Evolutionary conservation across 306 rosid species (phyloP), one percentile per base, ranked within the genome.

Genomic region (Rosa persica): DNA sequence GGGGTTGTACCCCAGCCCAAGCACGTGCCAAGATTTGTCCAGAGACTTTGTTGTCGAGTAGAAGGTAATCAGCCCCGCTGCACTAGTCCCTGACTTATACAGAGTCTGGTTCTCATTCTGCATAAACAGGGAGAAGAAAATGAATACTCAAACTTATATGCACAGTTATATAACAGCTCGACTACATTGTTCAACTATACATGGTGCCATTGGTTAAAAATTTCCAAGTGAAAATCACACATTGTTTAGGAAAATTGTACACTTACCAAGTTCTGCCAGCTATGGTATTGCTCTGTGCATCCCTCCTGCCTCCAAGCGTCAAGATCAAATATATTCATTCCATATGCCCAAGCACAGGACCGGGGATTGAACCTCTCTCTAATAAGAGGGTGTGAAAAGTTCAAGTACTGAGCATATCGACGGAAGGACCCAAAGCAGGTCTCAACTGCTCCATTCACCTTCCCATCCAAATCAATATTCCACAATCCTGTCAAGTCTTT

Each of bases 21-120:
- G 99, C 51, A 96, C 99, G 44, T 96, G 99, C 99, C 99, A 96
- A 51, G 98, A 91, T 88, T 92, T 96, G 87, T 96, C 98, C 83
- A 96, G 75, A 39, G 98, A 91, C 88, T 93, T 96, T 47, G 98
- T 93, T 70, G 89, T 75, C 19, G 98, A 84, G 89, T 93, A 93
- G 85, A 93, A 96, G 78, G 97, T 93, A 83, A 96, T 84, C 88
- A 96, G 82, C 77, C 97, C 97, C 6, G 97, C 94, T 6, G 99
- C 79, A 66, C 89, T 89, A 9, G 91, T 88, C 81, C 97, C 94
- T 6, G 67, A 66, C 67, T 86, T 93, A 94, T 97, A 96, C 68
- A 96, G 73, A 7, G 92, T 74, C 19, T 84, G 81, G 58, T 96
- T 98, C 76, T 85, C 92, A 34, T 96, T 96, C 99, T 96, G 87